A percentile compares a stretch with the other conserved stretches of the same genome.
Conservation (phyloP, 306 rosid species). For the Cyclanthera cordifolia region DNA sequence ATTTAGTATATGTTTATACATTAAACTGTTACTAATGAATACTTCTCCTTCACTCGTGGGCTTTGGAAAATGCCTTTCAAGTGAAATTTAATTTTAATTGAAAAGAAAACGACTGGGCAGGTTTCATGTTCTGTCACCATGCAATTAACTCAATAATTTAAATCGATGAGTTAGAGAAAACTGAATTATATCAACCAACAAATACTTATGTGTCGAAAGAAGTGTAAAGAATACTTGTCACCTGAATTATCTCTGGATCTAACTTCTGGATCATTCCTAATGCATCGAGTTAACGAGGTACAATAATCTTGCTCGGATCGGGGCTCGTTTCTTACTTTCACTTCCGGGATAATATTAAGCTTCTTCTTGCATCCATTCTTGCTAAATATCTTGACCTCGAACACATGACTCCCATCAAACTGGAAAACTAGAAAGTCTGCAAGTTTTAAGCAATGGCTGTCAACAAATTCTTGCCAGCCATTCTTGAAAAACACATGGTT, state of each 20-base stretch:
- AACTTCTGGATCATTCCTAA: background rate
- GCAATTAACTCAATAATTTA: no score
- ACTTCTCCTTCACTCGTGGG: no score
- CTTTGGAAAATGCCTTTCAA: no score
- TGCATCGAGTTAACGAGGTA: background rate
- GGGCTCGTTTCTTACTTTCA: conserved; percentile 3
- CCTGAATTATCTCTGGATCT: conserved; percentile 2
- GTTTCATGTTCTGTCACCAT: no score
- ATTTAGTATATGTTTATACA: background rate
- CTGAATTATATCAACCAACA: no score
- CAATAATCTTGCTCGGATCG: background rate
- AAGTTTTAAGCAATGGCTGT: conserved; percentile 5
- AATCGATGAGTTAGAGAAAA: no score
- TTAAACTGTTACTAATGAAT: no score
- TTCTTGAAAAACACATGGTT: conserved; percentile 9
- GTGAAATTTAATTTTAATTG: no score
- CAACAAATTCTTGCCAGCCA: conserved; percentile 19
- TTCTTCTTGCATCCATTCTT: conserved; percentile 8
- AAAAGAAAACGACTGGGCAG: no score
- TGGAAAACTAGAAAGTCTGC: conserved; percentile 21
- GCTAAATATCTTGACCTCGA: conserved; percentile 17
- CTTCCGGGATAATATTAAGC: background rate
- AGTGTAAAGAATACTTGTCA: background rate
- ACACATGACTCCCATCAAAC: conserved; percentile 14
- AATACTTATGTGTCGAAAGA: no score